Percentiles rank a stretch among this genome's conserved stretches.
These are phyloP conservation scores for Trichoderma citrinoviride DNA, from an alignment of 2,329 filamentous ascomycete genomes.

Conservation along the genomic window DNA sequence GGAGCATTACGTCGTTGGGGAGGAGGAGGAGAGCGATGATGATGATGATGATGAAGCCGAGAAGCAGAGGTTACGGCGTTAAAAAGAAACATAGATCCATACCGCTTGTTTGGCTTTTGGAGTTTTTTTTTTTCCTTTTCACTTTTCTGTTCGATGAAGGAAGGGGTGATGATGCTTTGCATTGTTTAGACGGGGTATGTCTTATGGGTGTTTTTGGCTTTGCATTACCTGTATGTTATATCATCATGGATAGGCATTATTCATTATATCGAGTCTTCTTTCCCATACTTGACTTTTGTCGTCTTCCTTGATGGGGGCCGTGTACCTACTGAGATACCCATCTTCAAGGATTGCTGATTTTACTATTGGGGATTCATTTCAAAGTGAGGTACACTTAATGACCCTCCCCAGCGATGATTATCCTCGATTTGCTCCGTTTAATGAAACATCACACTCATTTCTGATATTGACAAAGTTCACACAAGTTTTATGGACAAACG, in stretches of 20 bases:
- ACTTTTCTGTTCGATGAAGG: background rate
- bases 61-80: constrained; percentile 28
- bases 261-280: background rate
- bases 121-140: background rate
- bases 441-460: too few species aligned
- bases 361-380: too few species aligned
- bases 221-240: background rate
- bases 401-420: too few species aligned
- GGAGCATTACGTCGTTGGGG: constrained; percentile 52
- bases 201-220: background rate
- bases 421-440: too few species aligned
- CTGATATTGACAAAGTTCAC: too few species aligned
- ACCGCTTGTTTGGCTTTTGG: background rate
- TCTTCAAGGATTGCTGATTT: too few species aligned
- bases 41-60: constrained; percentile 30
- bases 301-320: too few species aligned
- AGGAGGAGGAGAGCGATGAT: constrained; percentile 42
- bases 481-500: too few species aligned
- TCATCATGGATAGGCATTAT: background rate
- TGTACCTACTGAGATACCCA: too few species aligned
- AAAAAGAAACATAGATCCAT: constrained; percentile 8
- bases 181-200: constrained; percentile 17
- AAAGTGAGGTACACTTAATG: too few species aligned
- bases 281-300: too few species aligned
- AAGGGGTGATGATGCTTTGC: background rate